Base-by-base conservation (phyloP, 768 basidiomycete species). In the Boletus sp. region DNA sequence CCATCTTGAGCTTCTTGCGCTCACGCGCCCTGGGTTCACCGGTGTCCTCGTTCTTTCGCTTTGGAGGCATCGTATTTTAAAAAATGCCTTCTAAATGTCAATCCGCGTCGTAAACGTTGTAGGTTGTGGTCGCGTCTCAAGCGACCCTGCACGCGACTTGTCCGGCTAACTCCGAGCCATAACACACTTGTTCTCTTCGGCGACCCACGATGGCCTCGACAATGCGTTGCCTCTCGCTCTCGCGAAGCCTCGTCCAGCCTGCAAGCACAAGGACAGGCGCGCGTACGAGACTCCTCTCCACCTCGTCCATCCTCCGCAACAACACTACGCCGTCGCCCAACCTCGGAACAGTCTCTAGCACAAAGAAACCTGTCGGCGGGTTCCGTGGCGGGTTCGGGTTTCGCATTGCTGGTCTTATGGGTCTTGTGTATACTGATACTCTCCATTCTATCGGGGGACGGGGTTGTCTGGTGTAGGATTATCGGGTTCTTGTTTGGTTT, bases 401-500 rank as follows among this genome's bases (percentile, higher is more conserved):
- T 40, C 57, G 18, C 36, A 50, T 50, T 17, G 61, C 39, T 56
- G 40, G 46, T 57, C 35, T 41, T n/a, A 8, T 52, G 50, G 47
- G 44, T 59, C 49, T 24, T 24, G 24, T 24, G 24, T 24, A 24
- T 24, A 24, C 52, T 61, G 7, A 63, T 28, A 1, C 42, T 5
- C 3, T 8, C 9, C 5, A 37, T 24, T 24, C 24, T 24, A 24
- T 24, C 3, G 1, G 24, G 24, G 24, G 24, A 24, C 24, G 24
- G 24, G 24, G 24, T 24, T 44, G 2, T 11, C 9, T 33, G 41
- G 7, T 41, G 17, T 63, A 93, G 91, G 48, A 83, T 93, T 53
- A 80, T 93, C 41, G 92, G 92, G 0, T 93, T 94, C 69, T 71
- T 97, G 36, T 84, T 94, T 63, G 94, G 93, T 2, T 95, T 96